A percentile compares a stretch with the other conserved stretches of the same genome.
phyloP scores from a whole-genome alignment of 805 yeast species.

The Myxozyma sirexii region DNA sequence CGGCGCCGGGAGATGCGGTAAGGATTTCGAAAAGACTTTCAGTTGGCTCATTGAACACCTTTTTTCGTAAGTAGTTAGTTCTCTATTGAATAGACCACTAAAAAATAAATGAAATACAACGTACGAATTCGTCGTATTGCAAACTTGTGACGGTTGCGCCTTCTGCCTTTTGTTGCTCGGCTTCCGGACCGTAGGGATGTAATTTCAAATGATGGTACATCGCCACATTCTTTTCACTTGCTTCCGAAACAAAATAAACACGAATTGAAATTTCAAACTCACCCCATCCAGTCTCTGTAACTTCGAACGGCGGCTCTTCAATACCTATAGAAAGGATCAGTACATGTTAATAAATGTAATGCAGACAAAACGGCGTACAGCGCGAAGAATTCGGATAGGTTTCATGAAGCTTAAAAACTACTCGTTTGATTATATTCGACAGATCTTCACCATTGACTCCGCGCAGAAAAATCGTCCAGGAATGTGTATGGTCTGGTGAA shows the following conservation, averaged over 20 bases:
- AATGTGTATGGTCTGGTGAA: slow-evolving; percentile 90
- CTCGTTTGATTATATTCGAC: slow-evolving; percentile 80
- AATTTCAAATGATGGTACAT: slow-evolving; percentile 87
- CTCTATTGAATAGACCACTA: neutral
- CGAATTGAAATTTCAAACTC: slow-evolving; percentile 92
- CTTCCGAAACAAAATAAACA: slow-evolving; percentile 81
- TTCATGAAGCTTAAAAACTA: slow-evolving; percentile 92
- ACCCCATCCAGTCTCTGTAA: slow-evolving; percentile 99
- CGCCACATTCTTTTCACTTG: slow-evolving; percentile 83
- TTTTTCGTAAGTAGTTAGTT: neutral
- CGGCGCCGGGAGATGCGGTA: slow-evolving; percentile 61
- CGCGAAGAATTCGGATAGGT: slow-evolving; percentile 89
- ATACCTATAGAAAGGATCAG: slow-evolving; percentile 47
- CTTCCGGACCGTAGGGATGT: slow-evolving; percentile 71
- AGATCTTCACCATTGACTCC: slow-evolving; percentile 82
- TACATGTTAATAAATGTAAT: neutral
- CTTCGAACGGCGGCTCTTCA: slow-evolving; percentile 90
- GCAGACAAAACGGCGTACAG: slow-evolving; percentile 34
- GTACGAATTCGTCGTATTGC: slow-evolving; percentile 82
- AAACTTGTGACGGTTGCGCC: slow-evolving; percentile 55
- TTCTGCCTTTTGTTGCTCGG: slow-evolving; percentile 41
- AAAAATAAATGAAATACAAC: neutral
- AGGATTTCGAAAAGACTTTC: slow-evolving; percentile 80
- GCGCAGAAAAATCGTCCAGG: slow-evolving; percentile 89
- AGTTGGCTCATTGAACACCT: slow-evolving; percentile 84